A percentile compares a stretch with the other conserved stretches of the same genome.
These are phyloP conservation scores for Ramaria rubella DNA, from an alignment of 768 basidiomycete species.

Conservation along the genomic window DNA sequence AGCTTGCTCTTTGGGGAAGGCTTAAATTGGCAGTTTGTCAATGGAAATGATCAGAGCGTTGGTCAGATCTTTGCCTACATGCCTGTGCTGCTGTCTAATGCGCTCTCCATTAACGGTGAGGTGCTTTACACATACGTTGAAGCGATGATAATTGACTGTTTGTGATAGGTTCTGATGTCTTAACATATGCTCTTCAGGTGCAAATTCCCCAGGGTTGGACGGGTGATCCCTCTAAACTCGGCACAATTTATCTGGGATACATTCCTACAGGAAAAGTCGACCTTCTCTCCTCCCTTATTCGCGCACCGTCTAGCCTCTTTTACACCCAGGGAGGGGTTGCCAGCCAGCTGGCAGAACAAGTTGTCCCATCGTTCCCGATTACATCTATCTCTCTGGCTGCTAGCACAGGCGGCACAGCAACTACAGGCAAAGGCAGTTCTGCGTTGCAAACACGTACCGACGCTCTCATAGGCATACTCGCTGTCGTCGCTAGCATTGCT, in stretches of 20 bases:
- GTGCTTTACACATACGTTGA: background rate
- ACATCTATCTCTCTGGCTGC: background rate
- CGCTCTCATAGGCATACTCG: background rate
- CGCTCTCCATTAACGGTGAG: background rate
- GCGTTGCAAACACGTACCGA: background rate
- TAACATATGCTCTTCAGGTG: constrained; percentile 5
- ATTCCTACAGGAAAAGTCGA: background rate
- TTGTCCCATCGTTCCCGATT: background rate
- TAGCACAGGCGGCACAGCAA: background rate
- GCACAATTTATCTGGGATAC: background rate
- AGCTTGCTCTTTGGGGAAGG: background rate
- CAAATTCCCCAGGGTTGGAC: background rate
- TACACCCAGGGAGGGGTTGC: background rate
- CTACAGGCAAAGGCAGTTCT: background rate
- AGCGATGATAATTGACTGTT: background rate
- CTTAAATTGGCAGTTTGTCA: background rate
- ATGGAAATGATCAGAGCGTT: background rate
- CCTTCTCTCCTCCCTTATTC: background rate
- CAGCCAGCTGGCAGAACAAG: background rate
- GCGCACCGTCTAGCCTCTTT: background rate
- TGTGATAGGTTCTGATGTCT: background rate
- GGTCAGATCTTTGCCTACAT: constrained; percentile 1
- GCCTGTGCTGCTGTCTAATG: background rate
- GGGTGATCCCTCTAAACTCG: background rate
- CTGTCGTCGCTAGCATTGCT: background rate